phyloP scores from a whole-genome alignment of 1,139 yeast species.

The Hanseniaspora gamundiae region DNA sequence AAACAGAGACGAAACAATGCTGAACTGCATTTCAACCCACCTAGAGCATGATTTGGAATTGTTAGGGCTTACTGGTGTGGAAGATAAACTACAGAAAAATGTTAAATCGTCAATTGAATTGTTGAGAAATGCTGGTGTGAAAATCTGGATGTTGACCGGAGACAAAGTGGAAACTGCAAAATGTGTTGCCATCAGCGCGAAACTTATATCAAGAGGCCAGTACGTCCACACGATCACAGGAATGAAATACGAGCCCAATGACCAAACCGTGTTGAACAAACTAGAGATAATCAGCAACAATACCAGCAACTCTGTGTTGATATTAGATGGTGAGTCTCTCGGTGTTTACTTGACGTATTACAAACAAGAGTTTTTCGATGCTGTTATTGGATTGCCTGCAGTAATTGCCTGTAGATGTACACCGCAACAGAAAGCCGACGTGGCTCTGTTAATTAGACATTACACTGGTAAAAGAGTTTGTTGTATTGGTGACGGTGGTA shows the following conservation, averaged over 20 bases:
- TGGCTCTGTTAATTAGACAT: slow-evolving; percentile 66
- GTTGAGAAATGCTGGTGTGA: slow-evolving; percentile 88
- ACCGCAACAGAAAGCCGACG: slow-evolving; percentile 97
- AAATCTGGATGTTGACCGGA: slow-evolving; percentile 98
- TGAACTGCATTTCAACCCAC: slow-evolving; percentile 49
- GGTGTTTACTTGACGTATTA: slow-evolving; percentile 52
- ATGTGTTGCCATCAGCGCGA: slow-evolving; percentile 91
- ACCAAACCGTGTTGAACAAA: slow-evolving; percentile 38
- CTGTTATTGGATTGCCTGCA: slow-evolving; percentile 71
- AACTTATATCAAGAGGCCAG: slow-evolving; percentile 86
- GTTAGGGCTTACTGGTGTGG: slow-evolving; percentile 92
- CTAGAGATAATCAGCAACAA: slow-evolving; percentile 57
- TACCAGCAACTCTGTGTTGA: slow-evolving; percentile 58
- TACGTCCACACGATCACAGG: slow-evolving; percentile 79
- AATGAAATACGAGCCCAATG: slow-evolving; percentile 37
- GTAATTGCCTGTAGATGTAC: slow-evolving; percentile 97
- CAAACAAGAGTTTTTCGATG: slow-evolving; percentile 59
- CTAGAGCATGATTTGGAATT: slow-evolving; percentile 79
- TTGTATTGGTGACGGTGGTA: slow-evolving; percentile 99
- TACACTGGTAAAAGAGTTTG: slow-evolving; percentile 83
- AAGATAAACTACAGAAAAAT: slow-evolving; percentile 82
- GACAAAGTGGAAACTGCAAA: slow-evolving; percentile 97
- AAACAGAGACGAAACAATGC: slow-evolving; percentile 66
- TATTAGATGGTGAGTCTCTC: slow-evolving; percentile 91
- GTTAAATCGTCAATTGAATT: slow-evolving; percentile 88